These are phyloP conservation scores for Colletotrichum truncatum DNA, from an alignment of 2,329 filamentous ascomycete genomes.

Conservation along the genomic window DNA sequence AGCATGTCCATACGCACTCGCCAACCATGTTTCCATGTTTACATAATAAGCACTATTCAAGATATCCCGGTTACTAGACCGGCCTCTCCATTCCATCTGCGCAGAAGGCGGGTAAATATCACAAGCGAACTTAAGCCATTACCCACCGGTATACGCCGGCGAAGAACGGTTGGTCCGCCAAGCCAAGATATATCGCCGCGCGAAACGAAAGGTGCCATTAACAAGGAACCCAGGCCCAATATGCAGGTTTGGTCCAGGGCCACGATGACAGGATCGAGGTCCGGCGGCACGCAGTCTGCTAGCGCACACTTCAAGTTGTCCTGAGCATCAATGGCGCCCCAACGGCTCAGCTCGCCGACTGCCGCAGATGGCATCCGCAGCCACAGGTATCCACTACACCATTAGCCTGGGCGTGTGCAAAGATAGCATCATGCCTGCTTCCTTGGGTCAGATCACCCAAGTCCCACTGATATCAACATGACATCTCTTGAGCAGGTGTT, in stretches of 20 bases:
- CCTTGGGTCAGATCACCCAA: slow-evolving; percentile 26
- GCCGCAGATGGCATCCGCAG: slow-evolving; percentile 26
- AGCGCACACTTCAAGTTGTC: neutral
- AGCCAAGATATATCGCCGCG: slow-evolving; percentile 4
- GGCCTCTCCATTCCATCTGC: neutral
- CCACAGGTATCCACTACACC: slow-evolving; percentile 7
- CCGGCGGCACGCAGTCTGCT: neutral
- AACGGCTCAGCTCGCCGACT: slow-evolving; percentile 24
- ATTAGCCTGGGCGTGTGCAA: slow-evolving; percentile 15
- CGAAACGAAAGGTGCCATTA: slow-evolving; percentile 7
- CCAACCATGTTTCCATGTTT: too few species aligned
- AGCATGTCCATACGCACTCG: neutral
- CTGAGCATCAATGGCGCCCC: slow-evolving; percentile 2
- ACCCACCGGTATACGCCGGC: slow-evolving; percentile 11
- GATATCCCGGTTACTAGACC: neutral
- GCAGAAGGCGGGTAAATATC: slow-evolving; percentile 16
- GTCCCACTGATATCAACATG: slow-evolving; percentile 29
- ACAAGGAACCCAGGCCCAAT: slow-evolving; percentile 12
- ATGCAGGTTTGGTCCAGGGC: neutral
- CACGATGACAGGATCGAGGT: slow-evolving; percentile 4
- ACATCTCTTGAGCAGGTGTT: slow-evolving; percentile 12
- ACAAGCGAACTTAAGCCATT: slow-evolving; percentile 21
- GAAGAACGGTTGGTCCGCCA: slow-evolving; percentile 14
- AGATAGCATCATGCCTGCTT: slow-evolving; percentile 25
- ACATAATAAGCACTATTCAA: neutral